Evolutionary conservation across 139 green algal genomes (phyloP).

Genomic region (Coccomyxa sp.): DNA sequence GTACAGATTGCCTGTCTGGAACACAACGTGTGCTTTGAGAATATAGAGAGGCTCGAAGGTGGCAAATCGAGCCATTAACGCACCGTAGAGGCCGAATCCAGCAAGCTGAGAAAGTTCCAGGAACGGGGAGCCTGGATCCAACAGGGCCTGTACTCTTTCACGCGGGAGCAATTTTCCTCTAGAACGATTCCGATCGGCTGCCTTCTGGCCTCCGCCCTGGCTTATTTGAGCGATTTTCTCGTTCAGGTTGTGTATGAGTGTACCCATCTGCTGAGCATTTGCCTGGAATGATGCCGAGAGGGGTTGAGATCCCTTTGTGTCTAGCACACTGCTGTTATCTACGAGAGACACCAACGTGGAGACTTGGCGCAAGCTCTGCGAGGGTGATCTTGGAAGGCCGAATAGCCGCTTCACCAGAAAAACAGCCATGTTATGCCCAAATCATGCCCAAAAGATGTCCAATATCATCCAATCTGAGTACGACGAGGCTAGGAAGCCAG

Average conservation of each 20-base stretch:
- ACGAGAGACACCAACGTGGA: background rate
- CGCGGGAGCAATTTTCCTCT: constrained; percentile 60
- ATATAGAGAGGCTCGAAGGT: background rate
- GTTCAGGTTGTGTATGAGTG: background rate
- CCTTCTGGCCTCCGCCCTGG: constrained; percentile 2
- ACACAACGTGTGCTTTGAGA: too few relatives aligned
- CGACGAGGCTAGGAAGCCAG: too few relatives aligned
- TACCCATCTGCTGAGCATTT: constrained; percentile 10
- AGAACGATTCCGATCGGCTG: constrained; percentile 53
- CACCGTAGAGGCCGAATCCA: constrained; percentile 74
- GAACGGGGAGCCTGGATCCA: constrained; percentile 80
- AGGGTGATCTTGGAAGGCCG: background rate
- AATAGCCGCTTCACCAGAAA: background rate
- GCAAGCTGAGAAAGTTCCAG: constrained; percentile 81
- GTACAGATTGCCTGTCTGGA: too few relatives aligned
- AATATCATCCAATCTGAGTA: background rate
- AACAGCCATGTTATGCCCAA: background rate
- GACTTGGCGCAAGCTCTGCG: too few relatives aligned
- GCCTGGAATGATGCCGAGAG: constrained; percentile 15
- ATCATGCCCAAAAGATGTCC: background rate
- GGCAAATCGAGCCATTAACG: background rate
- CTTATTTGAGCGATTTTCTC: background rate
- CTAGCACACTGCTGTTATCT: background rate
- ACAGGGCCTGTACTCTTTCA: constrained; percentile 62
- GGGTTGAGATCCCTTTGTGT: background rate